Evolutionary conservation across 345 rosid genomes (phyloP).

Genomic region (Gossypium herbaceum): DNA sequence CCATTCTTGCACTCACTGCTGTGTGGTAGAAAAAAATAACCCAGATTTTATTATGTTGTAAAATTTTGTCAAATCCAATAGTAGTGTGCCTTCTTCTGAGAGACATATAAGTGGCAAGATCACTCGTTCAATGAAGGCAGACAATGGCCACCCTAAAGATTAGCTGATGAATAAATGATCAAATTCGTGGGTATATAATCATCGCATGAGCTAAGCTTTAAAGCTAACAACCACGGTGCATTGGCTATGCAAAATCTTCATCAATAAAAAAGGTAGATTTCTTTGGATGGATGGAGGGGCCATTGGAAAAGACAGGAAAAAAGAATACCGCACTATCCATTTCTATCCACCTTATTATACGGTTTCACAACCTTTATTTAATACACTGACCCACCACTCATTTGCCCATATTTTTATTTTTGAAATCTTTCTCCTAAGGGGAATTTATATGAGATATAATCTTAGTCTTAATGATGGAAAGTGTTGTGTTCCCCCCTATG

Average conservation of each 20-base stretch:
- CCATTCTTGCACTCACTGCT: not conserved
- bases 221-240: not conserved
- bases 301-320: not conserved
- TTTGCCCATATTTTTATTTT: not conserved
- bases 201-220: not conserved
- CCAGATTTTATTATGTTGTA: not conserved
- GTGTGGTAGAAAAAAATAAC: not conserved
- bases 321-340: not conserved
- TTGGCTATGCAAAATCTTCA: not conserved
- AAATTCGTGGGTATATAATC: not conserved
- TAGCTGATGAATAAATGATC: not conserved
- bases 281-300: not conserved
- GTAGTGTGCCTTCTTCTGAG: no score
- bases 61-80: not conserved
- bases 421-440: not conserved
- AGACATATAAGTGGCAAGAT: not conserved
- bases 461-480: constrained; percentile 19
- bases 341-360: constrained; percentile 16
- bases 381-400: not conserved
- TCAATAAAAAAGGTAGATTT: not conserved
- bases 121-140: not conserved
- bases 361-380: not conserved
- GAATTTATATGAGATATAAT: constrained; percentile 15
- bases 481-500: no score
- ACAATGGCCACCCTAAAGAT: not conserved